phyloP scores from a whole-genome alignment of 176 grass and related monocot genomes.

The Areca catechu region DNA sequence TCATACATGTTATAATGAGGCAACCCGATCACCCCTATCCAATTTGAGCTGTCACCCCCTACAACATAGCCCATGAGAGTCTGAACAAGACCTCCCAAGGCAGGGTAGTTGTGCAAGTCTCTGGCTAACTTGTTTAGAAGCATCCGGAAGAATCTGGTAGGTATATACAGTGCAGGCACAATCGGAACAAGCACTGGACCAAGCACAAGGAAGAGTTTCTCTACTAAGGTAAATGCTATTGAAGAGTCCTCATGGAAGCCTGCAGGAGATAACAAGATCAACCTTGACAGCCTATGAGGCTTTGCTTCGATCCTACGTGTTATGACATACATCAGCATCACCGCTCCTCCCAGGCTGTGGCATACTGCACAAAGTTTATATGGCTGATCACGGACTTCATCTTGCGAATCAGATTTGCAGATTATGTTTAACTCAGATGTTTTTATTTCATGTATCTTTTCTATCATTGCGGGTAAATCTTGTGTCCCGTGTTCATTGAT shows the following conservation, averaged over 20 bases:
- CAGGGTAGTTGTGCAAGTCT: slow-evolving; percentile 95
- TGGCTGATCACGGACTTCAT: slow-evolving; percentile 29
- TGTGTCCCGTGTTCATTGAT: slow-evolving; percentile 91
- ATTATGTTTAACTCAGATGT: slow-evolving; percentile 47
- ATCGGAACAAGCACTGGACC: slow-evolving; percentile 72
- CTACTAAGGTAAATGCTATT: slow-evolving; percentile 58
- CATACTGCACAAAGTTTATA: slow-evolving; percentile 80
- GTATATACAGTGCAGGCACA: slow-evolving; percentile 90
- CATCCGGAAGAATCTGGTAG: slow-evolving; percentile 93
- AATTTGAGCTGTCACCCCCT: slow-evolving; percentile 91
- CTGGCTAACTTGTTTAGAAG: slow-evolving; percentile 95
- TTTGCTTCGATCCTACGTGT: slow-evolving; percentile 55
- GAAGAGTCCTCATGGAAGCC: slow-evolving; percentile 89
- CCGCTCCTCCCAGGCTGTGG: slow-evolving; percentile 90
- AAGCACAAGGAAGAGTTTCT: slow-evolving; percentile 60
- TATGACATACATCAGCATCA: slow-evolving; percentile 88
- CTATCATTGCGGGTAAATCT: slow-evolving; percentile 83
- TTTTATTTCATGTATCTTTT: slow-evolving; percentile 95
- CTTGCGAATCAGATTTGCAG: slow-evolving; percentile 2
- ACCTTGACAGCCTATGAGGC: slow-evolving; percentile 66
- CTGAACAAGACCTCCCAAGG: slow-evolving; percentile 84
- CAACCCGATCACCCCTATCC: slow-evolving; percentile 81
- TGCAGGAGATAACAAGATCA: slow-evolving; percentile 84
- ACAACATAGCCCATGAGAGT: slow-evolving; percentile 93
- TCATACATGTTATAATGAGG: slow-evolving; percentile 98